Base-by-base conservation (phyloP, 2,329 filamentous ascomycete species). In the Bertia moriformis region DNA sequence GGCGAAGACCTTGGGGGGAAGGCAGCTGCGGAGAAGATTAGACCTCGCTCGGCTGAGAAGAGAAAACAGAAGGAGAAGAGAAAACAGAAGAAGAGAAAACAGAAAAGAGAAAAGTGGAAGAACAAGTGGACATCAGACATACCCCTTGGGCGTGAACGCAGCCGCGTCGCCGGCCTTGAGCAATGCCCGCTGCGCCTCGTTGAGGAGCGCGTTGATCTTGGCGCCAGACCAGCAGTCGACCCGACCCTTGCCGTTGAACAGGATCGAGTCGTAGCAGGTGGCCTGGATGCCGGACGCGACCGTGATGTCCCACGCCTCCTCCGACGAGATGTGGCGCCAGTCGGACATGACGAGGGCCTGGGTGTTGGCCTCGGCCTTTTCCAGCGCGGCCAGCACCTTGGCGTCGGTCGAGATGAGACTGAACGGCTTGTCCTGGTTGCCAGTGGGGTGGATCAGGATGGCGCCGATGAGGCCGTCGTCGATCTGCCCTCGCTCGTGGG, bases 221-320 rank as follows among this genome's bases (percentile, higher is more conserved):
- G 59, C 58, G 4, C 56, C 53, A 0, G 61, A 50, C 30, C 67
- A 58, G 48, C 74, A 78, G 37, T 66, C 54, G 0, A 73, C 65
- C 1, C 60, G 58, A 3, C 73, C 73, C 45, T 74, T 71, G 18
- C 76, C 76, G 42, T 81, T 79, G 38, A 80, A 60, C 10, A 80
- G 53, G 13, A 81, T 57, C 0, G 72, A 66, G 47, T 78, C 74
- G 44, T 71, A 71, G 55, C 76, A 80, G 0, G 63, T 59, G 17
- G 61, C 60, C 40, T 73, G 68, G 5, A 71, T 53, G 3, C 61
- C 60, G 1, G 67, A 56, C 1, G 52, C 57, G 0, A 58, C 22
- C 2, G 66, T 60, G 14, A 68, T 58, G 3, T 66, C 56, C 55
- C 54, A 61, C 37, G 56, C 61, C 30, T 69, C 53, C 3, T 60